phyloP scores from a whole-genome alignment of 331 rosid genomes.

The Acacia pycnantha region DNA sequence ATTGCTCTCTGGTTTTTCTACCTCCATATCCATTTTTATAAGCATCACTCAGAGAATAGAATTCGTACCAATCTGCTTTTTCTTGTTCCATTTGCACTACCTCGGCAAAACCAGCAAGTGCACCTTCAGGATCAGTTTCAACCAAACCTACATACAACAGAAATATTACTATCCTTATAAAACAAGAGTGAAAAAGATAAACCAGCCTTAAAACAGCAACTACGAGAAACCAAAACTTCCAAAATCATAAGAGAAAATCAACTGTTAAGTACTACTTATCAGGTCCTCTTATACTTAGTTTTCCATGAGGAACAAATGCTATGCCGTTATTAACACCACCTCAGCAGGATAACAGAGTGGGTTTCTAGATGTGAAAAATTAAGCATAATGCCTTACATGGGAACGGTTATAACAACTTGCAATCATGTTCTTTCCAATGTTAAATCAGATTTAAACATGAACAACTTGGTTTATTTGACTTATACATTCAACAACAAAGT shows the following conservation, averaged over 20 bases:
- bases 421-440: neutral
- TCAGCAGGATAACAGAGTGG: neutral
- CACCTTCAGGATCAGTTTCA: conserved; percentile 91
- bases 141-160: conserved; percentile 61
- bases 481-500: neutral
- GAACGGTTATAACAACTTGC: neutral
- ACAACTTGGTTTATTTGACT: conserved; percentile 16
- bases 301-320: conserved; percentile 9
- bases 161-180: neutral
- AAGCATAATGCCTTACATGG: conserved; percentile 21
- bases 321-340: conserved; percentile 12
- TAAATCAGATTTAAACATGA: conserved; percentile 10
- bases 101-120: conserved; percentile 90
- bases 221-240: conserved; percentile 11
- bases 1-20: neutral
- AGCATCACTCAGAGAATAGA: conserved; percentile 11
- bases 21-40: neutral
- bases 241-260: conserved; percentile 7
- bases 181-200: conserved; percentile 8
- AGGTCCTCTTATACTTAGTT: neutral
- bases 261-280: neutral
- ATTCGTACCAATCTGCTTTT: conserved; percentile 87
- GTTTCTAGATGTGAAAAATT: neutral
- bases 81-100: conserved; percentile 91
- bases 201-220: conserved; percentile 12